Evolutionary conservation across 208 protist genomes (phyloP), one percentile per base, ranked within the genome.

Genomic region (Leishmania guyanensis): DNA sequence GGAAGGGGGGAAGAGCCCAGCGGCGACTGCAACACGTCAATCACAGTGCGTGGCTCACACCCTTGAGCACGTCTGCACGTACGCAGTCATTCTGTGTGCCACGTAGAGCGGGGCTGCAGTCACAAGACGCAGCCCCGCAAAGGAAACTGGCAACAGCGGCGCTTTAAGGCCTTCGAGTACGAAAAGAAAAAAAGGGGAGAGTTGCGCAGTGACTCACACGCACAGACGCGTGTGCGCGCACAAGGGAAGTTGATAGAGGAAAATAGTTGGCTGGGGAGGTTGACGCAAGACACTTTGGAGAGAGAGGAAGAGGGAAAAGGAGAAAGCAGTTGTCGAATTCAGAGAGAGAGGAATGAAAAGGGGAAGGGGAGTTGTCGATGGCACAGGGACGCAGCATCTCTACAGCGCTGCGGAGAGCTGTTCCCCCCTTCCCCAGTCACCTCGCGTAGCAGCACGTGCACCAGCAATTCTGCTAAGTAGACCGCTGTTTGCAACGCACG

Each of bases 401-500:
- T 3, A 51, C 16, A 50, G 68, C 10, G 33, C 20, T 29, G 17
- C 22, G 4, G 0, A 72, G 12, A 33, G 39, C 43, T 29, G 14
- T 22, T 26, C 17, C 68, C 68, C 65, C 26, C n/a, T n/a, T 26
- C 36, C 36, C 36, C 36, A 39, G 2, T 17, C 4, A 12, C 22
- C 17, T 10, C 39, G 39, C 20, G 17, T 53, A 3, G 68, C 17
- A 69, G 75, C 17, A 48, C 33, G n/a, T 14, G 22, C 48, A 36
- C 17, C 17, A 29, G 58, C 39, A 46, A 26, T 39, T 16, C n/a
- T 33, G 29, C 43, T 76, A 78, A 43, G 36, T 36, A 62, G 53
- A 39, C 65, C 39, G 50, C 58, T 70, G 80, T n/a, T 56, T 65
- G 43, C 39, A 79, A 43, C 80, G 75, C 51, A 64, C 48, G 54